Evolutionary conservation across 2,329 filamentous ascomycete genomes (phyloP).

Genomic region (Phialophora chinensis): DNA sequence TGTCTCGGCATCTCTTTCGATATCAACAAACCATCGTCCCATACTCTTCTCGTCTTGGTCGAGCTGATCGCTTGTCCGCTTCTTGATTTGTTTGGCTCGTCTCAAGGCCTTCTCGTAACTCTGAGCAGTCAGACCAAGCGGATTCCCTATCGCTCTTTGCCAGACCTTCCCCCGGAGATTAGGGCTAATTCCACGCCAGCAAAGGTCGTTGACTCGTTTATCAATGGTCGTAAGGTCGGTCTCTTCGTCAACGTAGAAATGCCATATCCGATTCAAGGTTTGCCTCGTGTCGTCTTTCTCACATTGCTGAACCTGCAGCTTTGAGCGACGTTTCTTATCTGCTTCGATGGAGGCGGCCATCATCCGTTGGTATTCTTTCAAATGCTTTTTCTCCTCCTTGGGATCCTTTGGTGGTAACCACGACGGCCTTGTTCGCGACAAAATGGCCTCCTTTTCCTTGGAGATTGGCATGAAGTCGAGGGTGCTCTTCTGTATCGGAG

Average conservation of each 20-base stretch:
- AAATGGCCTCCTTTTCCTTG: conserved; percentile 69
- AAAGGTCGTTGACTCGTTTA: conserved; percentile 64
- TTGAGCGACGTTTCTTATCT: conserved; percentile 60
- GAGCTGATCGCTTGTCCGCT: conserved; percentile 46
- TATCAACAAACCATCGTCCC: conserved; percentile 60
- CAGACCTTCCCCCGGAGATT: conserved; percentile 63
- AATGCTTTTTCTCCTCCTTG: conserved; percentile 85
- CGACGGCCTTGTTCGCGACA: conserved; percentile 70
- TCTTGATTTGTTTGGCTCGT: conserved; percentile 58
- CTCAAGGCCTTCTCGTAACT: conserved; percentile 64
- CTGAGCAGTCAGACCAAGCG: conserved; percentile 61
- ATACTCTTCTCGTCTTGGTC: conserved; percentile 52
- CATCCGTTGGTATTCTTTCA: conserved; percentile 74
- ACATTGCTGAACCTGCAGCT: conserved; percentile 54
- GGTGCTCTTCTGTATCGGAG: conserved; percentile 66
- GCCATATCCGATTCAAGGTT: conserved; percentile 65
- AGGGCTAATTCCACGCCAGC: conserved; percentile 68
- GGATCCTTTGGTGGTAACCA: conserved; percentile 75
- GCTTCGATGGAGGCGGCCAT: conserved; percentile 66
- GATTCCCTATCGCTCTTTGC: conserved; percentile 66
- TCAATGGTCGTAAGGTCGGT: conserved; percentile 63
- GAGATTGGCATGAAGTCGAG: conserved; percentile 70
- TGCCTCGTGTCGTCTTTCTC: conserved; percentile 60
- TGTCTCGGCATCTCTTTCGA: conserved; percentile 59
- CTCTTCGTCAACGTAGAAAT: conserved; percentile 65